Conservation (phyloP, 257 asterid species). For the Plantago major region DNA sequence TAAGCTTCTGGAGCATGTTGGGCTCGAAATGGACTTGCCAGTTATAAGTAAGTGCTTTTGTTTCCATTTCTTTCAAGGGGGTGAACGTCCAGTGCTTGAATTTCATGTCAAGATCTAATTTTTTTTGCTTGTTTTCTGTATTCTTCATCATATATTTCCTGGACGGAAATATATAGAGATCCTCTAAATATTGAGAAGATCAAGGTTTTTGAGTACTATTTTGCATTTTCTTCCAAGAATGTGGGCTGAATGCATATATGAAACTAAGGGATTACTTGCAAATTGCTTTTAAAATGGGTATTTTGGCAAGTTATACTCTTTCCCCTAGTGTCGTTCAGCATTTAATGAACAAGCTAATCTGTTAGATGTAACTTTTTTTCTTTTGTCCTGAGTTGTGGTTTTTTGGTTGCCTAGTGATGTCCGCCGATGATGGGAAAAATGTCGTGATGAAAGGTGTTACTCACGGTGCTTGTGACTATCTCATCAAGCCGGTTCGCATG, state of each 20-base stretch:
- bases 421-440: slow-evolving; percentile 80
- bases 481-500: slow-evolving; percentile 85
- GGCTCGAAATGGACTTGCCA: slow-evolving; percentile 93
- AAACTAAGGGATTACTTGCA: not conserved
- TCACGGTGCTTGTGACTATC: slow-evolving; percentile 95
- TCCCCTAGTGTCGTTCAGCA: not conserved
- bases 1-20: slow-evolving; percentile 80
- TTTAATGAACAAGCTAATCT: not conserved
- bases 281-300: not conserved
- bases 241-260: not conserved
- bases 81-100: too few species aligned
- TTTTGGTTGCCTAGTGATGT: slow-evolving; percentile 65
- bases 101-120: too few species aligned
- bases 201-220: too few species aligned
- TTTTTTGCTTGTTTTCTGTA: too few species aligned
- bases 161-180: too few species aligned
- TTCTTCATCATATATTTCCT: too few species aligned
- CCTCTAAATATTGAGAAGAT: too few species aligned
- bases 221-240: not conserved
- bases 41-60: slow-evolving; percentile 77
- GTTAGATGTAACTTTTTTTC: not conserved
- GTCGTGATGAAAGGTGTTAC: slow-evolving; percentile 97
- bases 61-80: too few species aligned
- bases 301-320: not conserved
- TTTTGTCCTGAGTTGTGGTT: slow-evolving; percentile 13